These are phyloP conservation scores for Kluyveromyces aestuarii DNA, from an alignment of 805 yeast species.

Conservation along the genomic window DNA sequence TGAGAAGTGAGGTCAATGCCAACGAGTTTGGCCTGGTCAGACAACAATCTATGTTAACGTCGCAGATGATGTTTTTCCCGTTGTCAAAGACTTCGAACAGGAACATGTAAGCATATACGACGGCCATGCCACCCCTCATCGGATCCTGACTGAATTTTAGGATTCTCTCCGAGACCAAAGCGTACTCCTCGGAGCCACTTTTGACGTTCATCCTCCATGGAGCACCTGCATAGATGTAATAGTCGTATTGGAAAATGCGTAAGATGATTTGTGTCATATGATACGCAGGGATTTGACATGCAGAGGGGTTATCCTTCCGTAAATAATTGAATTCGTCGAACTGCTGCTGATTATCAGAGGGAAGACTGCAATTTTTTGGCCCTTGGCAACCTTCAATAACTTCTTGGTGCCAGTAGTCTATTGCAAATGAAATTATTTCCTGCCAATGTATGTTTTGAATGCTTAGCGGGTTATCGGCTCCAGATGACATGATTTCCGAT, in stretches of 20 bases:
- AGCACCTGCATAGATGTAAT: conserved; percentile 72
- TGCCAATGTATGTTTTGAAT: conserved; percentile 47
- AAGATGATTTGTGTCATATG: conserved; percentile 68
- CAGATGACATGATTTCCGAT: conserved; percentile 27
- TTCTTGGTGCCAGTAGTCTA: conserved; percentile 58
- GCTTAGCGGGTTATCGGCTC: conserved; percentile 8
- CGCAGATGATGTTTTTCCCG: conserved; percentile 35
- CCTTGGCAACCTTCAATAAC: conserved; percentile 29
- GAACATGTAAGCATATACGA: conserved; percentile 52
- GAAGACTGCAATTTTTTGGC: conserved; percentile 14
- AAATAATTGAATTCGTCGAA: background rate
- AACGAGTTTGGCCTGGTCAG: conserved; percentile 31
- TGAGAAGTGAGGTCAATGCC: conserved; percentile 26
- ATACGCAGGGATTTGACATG: conserved; percentile 58
- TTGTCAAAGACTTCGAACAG: conserved; percentile 54
- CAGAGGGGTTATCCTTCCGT: conserved; percentile 8
- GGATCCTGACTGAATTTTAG: conserved; percentile 18
- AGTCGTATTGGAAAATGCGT: conserved; percentile 67
- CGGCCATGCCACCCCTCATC: conserved; percentile 43
- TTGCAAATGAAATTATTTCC: conserved; percentile 56
- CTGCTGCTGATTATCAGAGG: conserved; percentile 4
- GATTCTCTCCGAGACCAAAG: conserved; percentile 40
- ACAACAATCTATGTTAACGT: conserved; percentile 44
- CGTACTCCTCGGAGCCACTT: conserved; percentile 43
- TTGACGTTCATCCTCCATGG: conserved; percentile 70